Evolutionary conservation across 2,329 filamentous ascomycete species (phyloP), one percentile per base, ranked within the genome.

Genomic region (Fusarium longipes): DNA sequence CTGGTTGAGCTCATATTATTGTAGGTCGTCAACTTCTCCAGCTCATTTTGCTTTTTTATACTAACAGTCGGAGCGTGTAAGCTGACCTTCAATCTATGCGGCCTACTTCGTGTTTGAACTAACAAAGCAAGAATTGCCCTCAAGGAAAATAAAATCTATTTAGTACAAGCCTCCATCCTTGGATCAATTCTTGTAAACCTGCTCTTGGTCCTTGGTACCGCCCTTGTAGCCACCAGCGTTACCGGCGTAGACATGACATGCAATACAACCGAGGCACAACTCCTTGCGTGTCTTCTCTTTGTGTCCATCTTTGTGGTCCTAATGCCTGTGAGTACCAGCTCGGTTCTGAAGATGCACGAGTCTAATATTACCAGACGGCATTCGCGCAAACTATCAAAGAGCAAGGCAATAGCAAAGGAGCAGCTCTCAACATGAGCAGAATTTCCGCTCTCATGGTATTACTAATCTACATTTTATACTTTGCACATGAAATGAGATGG

Each of bases 101-200:
- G 6, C 11, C 20, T 15, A 25, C 9, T 27, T 6, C 6, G 9
- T 27, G 25, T 6, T 15, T 24, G 18, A 12, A 8, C 6, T 75
- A 25, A 75, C 59, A 7, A 24, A 3, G 12, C 8, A 73, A 89
- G 87, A 64, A 88, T 81, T 32, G 80, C 80, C 1, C 71, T 82
- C 18, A 73, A 74, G 51, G 79, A 82, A 77, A 82, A 91, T 74
- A 88, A 93, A 73, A 91, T 93, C 45, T 83, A 87, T 24, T 89
- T 93, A 64, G 91, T 93, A n/a, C 90, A 93, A 75, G 91, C 91
- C 11, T 92, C 91, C 1, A 82, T 93, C 39, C 82, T 93, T 18
- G 91, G 91, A 22, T 93, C 90, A 1, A 91, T 93, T 54, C 80
- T 93, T 22, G 89, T 91, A 56, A 93, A 93, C 71, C 76, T 93